Evolutionary conservation across 805 yeast genomes (phyloP).

Genomic region (Candida silvicultrix): DNA sequence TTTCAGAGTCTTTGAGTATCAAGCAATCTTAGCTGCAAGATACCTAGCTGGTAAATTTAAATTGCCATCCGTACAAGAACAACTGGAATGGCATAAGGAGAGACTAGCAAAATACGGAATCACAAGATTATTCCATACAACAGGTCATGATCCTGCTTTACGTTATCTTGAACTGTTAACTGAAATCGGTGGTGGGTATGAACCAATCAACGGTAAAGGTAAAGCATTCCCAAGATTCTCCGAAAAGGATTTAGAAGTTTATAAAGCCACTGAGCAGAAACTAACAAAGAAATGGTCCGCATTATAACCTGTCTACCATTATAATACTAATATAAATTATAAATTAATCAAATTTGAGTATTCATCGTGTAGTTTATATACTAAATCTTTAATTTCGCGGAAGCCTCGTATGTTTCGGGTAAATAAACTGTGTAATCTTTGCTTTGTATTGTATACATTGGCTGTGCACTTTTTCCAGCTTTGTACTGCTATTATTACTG

Average conservation of each 20-base stretch:
- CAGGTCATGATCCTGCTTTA: constrained; percentile 25
- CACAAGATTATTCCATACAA: constrained; percentile 23
- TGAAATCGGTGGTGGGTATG: constrained; percentile 19
- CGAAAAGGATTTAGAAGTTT: constrained; percentile 2
- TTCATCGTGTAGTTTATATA: too few species aligned
- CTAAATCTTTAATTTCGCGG: too few species aligned
- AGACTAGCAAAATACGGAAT: constrained; percentile 22
- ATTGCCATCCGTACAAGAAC: constrained; percentile 24
- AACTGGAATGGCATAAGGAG: constrained; percentile 22
- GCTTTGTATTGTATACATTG: too few species aligned
- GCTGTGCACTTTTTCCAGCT: too few species aligned
- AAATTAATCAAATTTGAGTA: too few species aligned
- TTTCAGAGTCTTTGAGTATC: constrained; percentile 30
- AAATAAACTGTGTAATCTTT: too few species aligned
- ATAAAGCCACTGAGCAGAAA: neutral
- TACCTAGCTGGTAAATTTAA: constrained; percentile 23
- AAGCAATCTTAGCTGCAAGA: constrained; percentile 27
- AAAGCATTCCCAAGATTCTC: constrained; percentile 2
- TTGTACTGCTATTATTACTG: too few species aligned
- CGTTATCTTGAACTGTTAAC: constrained; percentile 18
- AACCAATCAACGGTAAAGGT: neutral
- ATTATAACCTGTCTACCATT: too few species aligned
- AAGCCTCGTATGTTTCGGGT: too few species aligned
- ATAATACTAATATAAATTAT: too few species aligned
- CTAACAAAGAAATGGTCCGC: neutral